Evolutionary conservation across 192 early-diverging fungal species (phyloP).

Genomic region (Coemansia brasiliensis): DNA sequence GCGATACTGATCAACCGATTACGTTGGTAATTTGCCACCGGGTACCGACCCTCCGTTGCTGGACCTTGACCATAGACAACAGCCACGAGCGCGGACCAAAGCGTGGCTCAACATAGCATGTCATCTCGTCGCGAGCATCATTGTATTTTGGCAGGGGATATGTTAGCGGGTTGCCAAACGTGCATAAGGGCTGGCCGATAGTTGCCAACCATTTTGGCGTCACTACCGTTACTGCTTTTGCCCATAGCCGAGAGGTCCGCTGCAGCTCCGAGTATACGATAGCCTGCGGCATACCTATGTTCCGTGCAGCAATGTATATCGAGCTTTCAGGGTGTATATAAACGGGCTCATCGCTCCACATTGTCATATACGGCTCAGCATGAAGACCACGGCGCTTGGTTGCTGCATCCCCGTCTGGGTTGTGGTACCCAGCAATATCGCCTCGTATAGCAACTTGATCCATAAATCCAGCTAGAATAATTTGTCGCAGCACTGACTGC

Average conservation of each 20-base stretch:
- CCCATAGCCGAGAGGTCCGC: conserved; percentile 60
- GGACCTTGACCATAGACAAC: conserved; percentile 65
- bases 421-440: conserved; percentile 67
- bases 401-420: conserved; percentile 40
- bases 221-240: conserved; percentile 76
- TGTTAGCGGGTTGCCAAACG: conserved; percentile 71
- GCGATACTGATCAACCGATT: conserved; percentile 26
- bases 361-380: conserved; percentile 62
- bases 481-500: conserved; percentile 77
- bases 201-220: conserved; percentile 80
- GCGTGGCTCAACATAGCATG: conserved; percentile 62
- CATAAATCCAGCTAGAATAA: conserved; percentile 84
- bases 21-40: conserved; percentile 63
- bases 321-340: conserved; percentile 74
- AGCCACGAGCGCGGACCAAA: conserved; percentile 75
- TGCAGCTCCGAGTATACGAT: conserved; percentile 73
- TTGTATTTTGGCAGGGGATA: conserved; percentile 75
- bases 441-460: conserved; percentile 89
- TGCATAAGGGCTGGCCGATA: conserved; percentile 71
- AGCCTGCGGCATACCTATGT: conserved; percentile 62
- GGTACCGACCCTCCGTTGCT: conserved; percentile 61
- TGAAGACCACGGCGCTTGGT: conserved; percentile 56
- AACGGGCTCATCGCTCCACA: conserved; percentile 75
- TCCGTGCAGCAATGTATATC: conserved; percentile 50
- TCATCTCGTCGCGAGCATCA: conserved; percentile 58